Percentiles rank a stretch among this genome's conserved stretches.
Evolutionary conservation across 768 basidiomycete species (phyloP).

Genomic region (Boletus reticuloceps): DNA sequence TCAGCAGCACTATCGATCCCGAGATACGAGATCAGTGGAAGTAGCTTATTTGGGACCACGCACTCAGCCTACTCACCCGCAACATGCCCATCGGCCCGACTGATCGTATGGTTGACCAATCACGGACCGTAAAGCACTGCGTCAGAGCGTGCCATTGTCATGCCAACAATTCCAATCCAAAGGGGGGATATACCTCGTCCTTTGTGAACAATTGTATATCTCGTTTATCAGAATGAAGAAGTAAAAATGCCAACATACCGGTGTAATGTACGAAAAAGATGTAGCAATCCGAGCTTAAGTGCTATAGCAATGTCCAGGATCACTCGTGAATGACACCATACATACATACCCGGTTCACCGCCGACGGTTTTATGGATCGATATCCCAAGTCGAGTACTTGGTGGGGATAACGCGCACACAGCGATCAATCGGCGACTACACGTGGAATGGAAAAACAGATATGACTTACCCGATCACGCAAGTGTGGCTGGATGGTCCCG

Average conservation of each 20-base stretch:
- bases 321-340: not conserved
- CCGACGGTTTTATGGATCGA: no score
- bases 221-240: not conserved
- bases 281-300: not conserved
- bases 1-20: not conserved
- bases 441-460: not conserved
- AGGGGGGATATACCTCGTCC: not conserved
- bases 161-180: not conserved
- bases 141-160: not conserved
- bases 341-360: no score
- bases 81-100: not conserved
- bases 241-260: not conserved
- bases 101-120: not conserved
- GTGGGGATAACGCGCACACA: no score
- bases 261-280: not conserved
- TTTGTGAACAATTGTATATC: not conserved
- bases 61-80: slow-evolving; percentile 1
- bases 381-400: no score
- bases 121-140: not conserved
- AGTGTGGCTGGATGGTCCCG: not conserved
- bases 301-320: not conserved
- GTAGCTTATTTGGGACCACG: not conserved
- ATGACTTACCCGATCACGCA: not conserved
- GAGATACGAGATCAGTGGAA: not conserved
- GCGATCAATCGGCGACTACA: not conserved